Conservation (phyloP, 257 asterid species). For the Salvia splendens region DNA sequence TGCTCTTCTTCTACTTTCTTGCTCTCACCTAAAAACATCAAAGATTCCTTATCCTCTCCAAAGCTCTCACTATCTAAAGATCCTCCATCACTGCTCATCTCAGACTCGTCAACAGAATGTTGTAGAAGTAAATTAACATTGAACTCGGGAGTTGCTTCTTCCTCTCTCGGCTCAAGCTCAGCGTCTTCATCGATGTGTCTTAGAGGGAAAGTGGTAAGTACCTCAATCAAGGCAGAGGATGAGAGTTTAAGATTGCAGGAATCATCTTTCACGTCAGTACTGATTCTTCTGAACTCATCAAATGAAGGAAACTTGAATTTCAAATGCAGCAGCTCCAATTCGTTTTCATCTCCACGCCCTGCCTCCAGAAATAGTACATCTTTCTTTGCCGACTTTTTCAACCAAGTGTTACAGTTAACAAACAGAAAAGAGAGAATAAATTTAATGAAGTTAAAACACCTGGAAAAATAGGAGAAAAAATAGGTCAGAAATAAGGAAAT, state of each 20-base stretch:
- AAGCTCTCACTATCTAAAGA: not conserved
- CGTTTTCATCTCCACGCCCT: conserved; percentile 25
- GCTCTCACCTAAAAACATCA: conserved; percentile 14
- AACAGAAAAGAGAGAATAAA: not conserved
- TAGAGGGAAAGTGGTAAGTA: conserved; percentile 22
- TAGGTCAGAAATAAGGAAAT: conserved; percentile 37
- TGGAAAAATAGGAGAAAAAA: conserved; percentile 44
- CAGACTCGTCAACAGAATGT: conserved; percentile 32
- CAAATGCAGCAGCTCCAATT: conserved; percentile 40
- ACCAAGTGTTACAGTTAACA: conserved; percentile 22
- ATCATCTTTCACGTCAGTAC: conserved; percentile 21
- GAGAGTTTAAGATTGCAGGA: not conserved
- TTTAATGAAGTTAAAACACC: conserved; percentile 35
- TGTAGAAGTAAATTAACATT: no score
- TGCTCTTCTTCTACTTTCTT: conserved; percentile 29
- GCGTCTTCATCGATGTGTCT: conserved; percentile 4
- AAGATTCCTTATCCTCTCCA: conserved; percentile 6
- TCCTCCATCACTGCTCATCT: conserved; percentile 27
- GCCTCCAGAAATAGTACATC: conserved; percentile 16
- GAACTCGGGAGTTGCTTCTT: not conserved
- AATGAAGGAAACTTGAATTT: conserved; percentile 58
- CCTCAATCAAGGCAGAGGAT: conserved; percentile 28
- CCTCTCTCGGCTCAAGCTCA: conserved; percentile 10
- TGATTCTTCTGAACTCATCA: conserved; percentile 46
- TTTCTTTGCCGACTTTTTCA: conserved; percentile 19